Percentiles rank a stretch among this genome's conserved stretches.
Evolutionary conservation across 1,284 basidiomycete genomes (phyloP).

Genomic region (Papiliotrema nemorosa): DNA sequence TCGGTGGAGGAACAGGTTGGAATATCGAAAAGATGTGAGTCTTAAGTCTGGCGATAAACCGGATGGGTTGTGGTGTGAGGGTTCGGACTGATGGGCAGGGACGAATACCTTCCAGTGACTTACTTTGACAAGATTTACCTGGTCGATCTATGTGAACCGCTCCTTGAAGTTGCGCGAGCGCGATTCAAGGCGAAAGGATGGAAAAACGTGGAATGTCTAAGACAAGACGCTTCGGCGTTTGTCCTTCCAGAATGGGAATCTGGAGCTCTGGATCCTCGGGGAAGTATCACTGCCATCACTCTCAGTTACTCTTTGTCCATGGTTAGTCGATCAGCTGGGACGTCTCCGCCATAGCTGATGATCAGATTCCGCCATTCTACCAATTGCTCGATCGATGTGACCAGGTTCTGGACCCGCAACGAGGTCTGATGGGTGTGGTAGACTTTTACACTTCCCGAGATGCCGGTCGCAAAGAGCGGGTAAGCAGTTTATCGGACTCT

Average conservation of each 20-base stretch:
- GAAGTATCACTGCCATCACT: conserved; percentile 61
- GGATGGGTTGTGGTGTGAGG: not conserved
- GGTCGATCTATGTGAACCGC: conserved; percentile 69
- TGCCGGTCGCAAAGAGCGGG: conserved; percentile 55
- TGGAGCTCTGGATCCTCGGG: conserved; percentile 55
- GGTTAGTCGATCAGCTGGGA: conserved; percentile 48
- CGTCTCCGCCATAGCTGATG: not conserved
- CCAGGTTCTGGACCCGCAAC: conserved; percentile 62
- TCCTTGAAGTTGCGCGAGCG: conserved; percentile 66
- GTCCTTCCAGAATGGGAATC: conserved; percentile 61
- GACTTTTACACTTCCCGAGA: conserved; percentile 75
- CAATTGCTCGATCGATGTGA: conserved; percentile 67
- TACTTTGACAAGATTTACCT: conserved; percentile 69
- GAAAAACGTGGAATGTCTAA: conserved; percentile 70
- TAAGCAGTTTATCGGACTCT: conserved; percentile 11
- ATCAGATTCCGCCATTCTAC: conserved; percentile 67
- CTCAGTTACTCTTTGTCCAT: conserved; percentile 71
- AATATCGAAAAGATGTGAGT: conserved; percentile 70
- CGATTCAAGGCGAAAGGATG: conserved; percentile 67
- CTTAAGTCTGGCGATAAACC: no score
- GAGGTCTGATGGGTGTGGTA: conserved; percentile 66
- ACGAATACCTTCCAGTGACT: conserved; percentile 63
- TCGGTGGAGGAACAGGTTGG: conserved; percentile 77
- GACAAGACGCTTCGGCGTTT: conserved; percentile 71
- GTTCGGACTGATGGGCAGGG: conserved; percentile 53